phyloP scores from a whole-genome alignment of 129 eudicot genomes.

The Flaveria robusta region DNA sequence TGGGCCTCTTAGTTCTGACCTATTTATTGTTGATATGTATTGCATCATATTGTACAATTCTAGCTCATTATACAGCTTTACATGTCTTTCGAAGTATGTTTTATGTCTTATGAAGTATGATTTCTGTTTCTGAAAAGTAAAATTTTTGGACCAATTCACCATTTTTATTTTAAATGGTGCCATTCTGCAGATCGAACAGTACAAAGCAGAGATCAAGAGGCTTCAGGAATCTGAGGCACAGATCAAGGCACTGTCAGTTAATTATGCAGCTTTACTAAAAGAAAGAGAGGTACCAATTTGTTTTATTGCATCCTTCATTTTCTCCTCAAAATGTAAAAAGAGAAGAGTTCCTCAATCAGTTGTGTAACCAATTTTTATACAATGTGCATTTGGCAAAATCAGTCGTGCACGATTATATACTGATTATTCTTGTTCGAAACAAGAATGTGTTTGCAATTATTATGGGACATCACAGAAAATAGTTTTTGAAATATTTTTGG shows the following conservation, averaged over 20 bases:
- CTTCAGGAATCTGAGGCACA: constrained; percentile 95
- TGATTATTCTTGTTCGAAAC: background rate
- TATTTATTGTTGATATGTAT: background rate
- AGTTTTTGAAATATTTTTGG: background rate
- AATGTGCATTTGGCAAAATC: constrained; percentile 1
- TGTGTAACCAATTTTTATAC: constrained; percentile 1
- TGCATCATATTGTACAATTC: background rate
- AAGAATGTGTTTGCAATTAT: background rate
- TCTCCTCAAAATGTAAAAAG: constrained; percentile 5
- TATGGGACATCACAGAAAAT: background rate
- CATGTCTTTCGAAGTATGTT: background rate
- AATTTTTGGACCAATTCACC: background rate
- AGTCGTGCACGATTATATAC: background rate
- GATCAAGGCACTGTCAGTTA: constrained; percentile 84
- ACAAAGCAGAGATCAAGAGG: constrained; percentile 78
- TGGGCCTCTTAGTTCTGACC: background rate
- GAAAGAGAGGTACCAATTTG: constrained; percentile 69
- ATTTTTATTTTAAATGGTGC: background rate
- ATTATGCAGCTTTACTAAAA: constrained; percentile 93
- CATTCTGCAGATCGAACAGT: constrained; percentile 66
- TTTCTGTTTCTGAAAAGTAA: background rate
- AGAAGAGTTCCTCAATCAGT: background rate
- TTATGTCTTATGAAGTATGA: background rate
- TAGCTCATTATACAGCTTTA: background rate
- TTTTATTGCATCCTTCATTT: constrained; percentile 1